Evolutionary conservation across 176 grass and related monocot species (phyloP).

Genomic region (Avena eriantha): DNA sequence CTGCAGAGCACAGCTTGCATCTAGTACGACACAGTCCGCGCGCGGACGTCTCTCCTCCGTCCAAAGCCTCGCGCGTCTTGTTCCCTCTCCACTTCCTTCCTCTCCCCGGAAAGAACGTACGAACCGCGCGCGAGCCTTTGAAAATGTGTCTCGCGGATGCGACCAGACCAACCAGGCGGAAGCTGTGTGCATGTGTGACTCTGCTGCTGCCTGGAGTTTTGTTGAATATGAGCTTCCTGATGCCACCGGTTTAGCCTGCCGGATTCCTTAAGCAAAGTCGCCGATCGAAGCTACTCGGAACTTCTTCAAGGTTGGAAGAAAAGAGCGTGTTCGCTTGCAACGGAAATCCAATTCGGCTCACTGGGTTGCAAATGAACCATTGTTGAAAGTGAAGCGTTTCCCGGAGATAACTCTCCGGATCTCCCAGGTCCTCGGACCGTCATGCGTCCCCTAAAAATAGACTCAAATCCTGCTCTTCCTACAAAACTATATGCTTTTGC

Average conservation of each 20-base stretch:
- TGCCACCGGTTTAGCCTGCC: background rate
- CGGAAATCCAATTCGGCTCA: too few relatives aligned
- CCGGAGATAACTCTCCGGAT: too few relatives aligned
- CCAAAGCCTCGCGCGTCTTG: constrained; percentile 10
- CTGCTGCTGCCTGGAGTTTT: background rate
- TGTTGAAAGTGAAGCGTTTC: too few relatives aligned
- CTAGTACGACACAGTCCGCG: background rate
- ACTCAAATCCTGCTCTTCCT: too few relatives aligned
- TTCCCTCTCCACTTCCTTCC: constrained; percentile 26
- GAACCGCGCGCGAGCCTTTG: constrained; percentile 9
- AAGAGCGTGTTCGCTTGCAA: background rate
- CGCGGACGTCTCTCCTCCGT: constrained; percentile 34
- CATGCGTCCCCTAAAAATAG: too few relatives aligned
- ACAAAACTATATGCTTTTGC: too few relatives aligned
- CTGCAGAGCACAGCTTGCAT: background rate
- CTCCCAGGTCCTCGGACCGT: too few relatives aligned
- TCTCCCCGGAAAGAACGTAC: constrained; percentile 36
- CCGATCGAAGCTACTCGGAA: constrained; percentile 45
- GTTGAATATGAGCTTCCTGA: background rate
- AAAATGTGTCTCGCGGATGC: constrained; percentile 37
- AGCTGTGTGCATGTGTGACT: constrained; percentile 2
- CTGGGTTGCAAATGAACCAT: too few relatives aligned
- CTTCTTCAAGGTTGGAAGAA: background rate
- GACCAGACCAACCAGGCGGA: too few relatives aligned
- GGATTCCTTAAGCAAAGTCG: constrained; percentile 42